A percentile compares a stretch with the other conserved stretches of the same genome.
These are phyloP conservation scores for Cavenderia fasciculata DNA, from an alignment of 78 protist species.

Conservation along the genomic window DNA sequence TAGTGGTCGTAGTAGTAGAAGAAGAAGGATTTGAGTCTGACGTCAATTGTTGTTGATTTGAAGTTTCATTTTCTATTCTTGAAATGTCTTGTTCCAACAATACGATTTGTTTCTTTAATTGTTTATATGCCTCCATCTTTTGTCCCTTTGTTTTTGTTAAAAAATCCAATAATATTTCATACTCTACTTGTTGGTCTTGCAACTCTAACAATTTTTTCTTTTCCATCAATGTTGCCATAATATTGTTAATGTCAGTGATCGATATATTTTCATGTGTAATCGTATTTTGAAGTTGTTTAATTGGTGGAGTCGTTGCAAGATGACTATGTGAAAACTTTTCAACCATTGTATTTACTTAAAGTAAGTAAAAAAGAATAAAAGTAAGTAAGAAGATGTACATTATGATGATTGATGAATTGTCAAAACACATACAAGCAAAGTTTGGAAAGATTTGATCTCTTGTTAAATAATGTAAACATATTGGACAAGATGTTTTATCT, in stretches of 20 bases:
- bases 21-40: neutral
- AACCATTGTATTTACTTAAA: constrained; percentile 45
- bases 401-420: neutral
- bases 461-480: constrained; percentile 44
- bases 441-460: constrained; percentile 75
- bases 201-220: constrained; percentile 49
- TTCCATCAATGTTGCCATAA: constrained; percentile 66
- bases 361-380: neutral
- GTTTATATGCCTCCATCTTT: constrained; percentile 61
- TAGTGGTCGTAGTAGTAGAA: neutral
- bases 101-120: constrained; percentile 40
- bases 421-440: constrained; percentile 55
- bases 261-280: constrained; percentile 20
- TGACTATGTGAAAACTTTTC: constrained; percentile 30
- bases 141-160: constrained; percentile 44
- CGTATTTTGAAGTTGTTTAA: constrained; percentile 44
- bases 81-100: constrained; percentile 53
- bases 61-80: constrained; percentile 24
- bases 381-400: neutral
- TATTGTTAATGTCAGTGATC: constrained; percentile 44
- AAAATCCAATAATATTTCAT: constrained; percentile 64
- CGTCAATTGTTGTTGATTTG: neutral
- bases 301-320: constrained; percentile 49
- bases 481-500: constrained; percentile 39
- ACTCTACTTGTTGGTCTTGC: constrained; percentile 69